Base-by-base conservation (phyloP, 129 eudicot species). In the Smallanthus sonchifolius region DNA sequence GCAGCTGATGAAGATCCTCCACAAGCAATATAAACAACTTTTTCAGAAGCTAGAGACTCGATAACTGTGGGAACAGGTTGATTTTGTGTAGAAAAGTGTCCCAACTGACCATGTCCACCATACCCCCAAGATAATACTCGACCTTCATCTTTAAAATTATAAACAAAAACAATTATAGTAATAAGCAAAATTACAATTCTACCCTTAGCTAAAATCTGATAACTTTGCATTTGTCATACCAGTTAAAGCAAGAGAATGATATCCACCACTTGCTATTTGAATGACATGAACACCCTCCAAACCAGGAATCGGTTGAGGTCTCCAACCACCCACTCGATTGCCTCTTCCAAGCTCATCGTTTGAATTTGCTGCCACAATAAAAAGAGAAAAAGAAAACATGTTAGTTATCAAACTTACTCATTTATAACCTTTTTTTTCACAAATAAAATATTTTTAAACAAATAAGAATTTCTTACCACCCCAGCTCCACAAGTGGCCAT, bases 1-100 rank as follows among this genome's bases (percentile, higher is more conserved):
- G 99, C 99, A 36, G 99, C 99, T 45, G 97, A 94, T 39, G 91
- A 81, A 60, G 99, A 90, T 80, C 99, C 99, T 56, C 99, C 99
- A 74, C 97, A 94, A 40, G 99, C 90, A 80, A 94, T 91, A 80
- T 85, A 78, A 24, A 83, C 80, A 15, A 91, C 83, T 67, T 75
- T 89, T 83, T 94, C 90, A 62, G 87, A 54, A 66, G 94, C 89
- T 69, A 94, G 64, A 71, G 89, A 86, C 82, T 88, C 91, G 1
- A 91, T 65, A 24, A 73, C 83, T 2, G 69, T 60, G 30, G 99
- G 99, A 72, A 82, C 88, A 68, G 83, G 72, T 45, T 84, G 93
- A 73, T 79, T 94, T 63, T 94, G 89, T 30, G 81, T 85, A 64
- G 97, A 83, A 82, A 86, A 88, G 82, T 91, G 85, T 24, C 99